A percentile compares a stretch with the other conserved stretches of the same genome.
These are phyloP conservation scores for Mycena floridula DNA, from an alignment of 768 basidiomycete genomes.

Conservation along the genomic window DNA sequence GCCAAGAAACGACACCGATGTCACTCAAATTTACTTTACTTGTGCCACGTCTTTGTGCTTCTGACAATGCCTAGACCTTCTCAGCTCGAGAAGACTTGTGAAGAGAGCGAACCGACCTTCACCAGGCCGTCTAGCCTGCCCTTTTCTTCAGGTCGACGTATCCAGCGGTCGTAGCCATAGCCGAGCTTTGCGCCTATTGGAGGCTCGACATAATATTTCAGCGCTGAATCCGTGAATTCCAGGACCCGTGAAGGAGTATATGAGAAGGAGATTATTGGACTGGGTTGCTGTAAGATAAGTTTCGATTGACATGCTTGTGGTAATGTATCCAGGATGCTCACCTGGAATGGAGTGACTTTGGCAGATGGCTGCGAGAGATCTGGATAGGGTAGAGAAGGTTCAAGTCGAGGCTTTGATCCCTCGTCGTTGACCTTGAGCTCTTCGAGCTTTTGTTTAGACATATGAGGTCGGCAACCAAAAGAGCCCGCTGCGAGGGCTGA, in stretches of 20 bases:
- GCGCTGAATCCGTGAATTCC: constrained; percentile 59
- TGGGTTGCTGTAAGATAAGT: constrained; percentile 66
- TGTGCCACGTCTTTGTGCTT: constrained; percentile 19
- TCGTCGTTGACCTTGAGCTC: no score
- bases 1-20: constrained; percentile 63
- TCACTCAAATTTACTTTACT: constrained; percentile 25
- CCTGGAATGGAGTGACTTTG: no score
- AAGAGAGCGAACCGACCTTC: constrained; percentile 50
- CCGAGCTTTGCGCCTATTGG: constrained; percentile 59
- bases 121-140: constrained; percentile 68
- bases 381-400: no score
- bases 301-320: no score
- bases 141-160: constrained; percentile 54
- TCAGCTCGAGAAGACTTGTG: no score
- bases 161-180: constrained; percentile 72
- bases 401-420: no score
- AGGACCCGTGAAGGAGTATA: constrained; percentile 52
- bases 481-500: no score
- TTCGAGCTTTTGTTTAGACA: no score
- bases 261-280: constrained; percentile 65
- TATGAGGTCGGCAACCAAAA: no score
- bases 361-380: no score
- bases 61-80: constrained; percentile 33
- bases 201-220: constrained; percentile 68
- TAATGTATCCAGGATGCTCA: no score